Evolutionary conservation across 352 stramenopile genomes (phyloP).

Genomic region (Sclerospora graminicola): DNA sequence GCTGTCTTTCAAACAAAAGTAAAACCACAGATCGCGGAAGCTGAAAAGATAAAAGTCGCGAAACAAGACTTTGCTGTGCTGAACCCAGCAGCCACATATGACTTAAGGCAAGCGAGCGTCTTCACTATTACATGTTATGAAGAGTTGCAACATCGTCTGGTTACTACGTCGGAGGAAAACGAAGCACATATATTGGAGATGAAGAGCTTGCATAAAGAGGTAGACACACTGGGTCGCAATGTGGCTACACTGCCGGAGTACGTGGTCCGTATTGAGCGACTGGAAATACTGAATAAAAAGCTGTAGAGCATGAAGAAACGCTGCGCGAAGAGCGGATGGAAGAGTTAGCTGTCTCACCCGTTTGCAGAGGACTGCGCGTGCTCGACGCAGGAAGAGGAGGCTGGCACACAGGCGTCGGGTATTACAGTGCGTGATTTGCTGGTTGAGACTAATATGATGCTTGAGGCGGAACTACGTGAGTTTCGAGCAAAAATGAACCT

Average conservation of each 20-base stretch:
- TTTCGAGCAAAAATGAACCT: constrained; percentile 28
- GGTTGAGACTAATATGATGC: constrained; percentile 44
- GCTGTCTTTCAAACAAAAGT: constrained; percentile 20
- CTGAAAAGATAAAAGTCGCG: constrained; percentile 5
- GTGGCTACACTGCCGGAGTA: constrained; percentile 29
- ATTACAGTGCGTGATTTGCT: no score
- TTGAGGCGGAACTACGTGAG: constrained; percentile 32
- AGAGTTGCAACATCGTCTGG: no score
- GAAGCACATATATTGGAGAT: constrained; percentile 31
- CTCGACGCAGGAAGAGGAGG: constrained; percentile 11
- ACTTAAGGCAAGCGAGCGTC: constrained; percentile 42
- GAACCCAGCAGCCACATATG: constrained; percentile 44
- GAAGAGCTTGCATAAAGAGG: constrained; percentile 48
- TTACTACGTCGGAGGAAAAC: constrained; percentile 32
- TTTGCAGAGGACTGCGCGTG: constrained; percentile 27
- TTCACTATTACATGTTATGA: constrained; percentile 49
- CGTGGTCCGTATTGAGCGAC: constrained; percentile 29
- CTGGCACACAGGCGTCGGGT: constrained; percentile 12
- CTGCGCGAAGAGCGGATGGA: constrained; percentile 56
- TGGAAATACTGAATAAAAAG: constrained; percentile 53
- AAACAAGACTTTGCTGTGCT: constrained; percentile 15
- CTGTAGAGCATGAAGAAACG: constrained; percentile 45
- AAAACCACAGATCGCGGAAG: constrained; percentile 3
- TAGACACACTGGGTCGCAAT: constrained; percentile 33
- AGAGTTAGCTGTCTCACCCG: constrained; percentile 33